These are phyloP conservation scores for Apiotrichum sp. DNA, from an alignment of 1,284 basidiomycete genomes.

Conservation along the genomic window DNA sequence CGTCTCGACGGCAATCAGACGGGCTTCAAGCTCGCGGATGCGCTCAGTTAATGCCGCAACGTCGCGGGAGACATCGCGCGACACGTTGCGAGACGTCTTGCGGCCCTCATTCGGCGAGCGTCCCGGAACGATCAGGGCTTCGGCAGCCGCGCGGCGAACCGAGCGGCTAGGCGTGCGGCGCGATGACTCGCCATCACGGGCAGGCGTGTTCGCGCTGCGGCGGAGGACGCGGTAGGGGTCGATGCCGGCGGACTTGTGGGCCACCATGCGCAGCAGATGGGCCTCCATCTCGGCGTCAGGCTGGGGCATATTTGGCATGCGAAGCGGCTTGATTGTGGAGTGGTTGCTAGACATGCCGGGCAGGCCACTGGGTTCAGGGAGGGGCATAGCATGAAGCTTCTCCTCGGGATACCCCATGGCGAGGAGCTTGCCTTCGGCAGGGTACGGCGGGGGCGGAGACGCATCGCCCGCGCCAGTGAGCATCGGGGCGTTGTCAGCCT, in stretches of 20 bases:
- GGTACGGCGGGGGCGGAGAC: conserved; percentile 10
- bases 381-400: conserved; percentile 4
- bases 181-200: background rate
- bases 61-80: conserved; percentile 5
- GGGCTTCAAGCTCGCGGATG: conserved; percentile 16
- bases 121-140: background rate
- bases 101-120: background rate
- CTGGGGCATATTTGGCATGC: background rate
- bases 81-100: background rate
- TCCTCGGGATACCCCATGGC: background rate
- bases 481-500: background rate
- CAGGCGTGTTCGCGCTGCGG: background rate
- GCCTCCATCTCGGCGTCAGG: conserved; percentile 6
- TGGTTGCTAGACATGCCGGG: too few species aligned
- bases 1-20: conserved; percentile 11
- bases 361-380: background rate
- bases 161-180: background rate
- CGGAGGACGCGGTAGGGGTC: conserved; percentile 28
- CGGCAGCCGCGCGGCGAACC: background rate
- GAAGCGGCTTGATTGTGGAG: conserved; percentile 1
- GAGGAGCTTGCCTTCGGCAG: background rate
- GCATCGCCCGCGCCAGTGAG: background rate
- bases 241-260: conserved; percentile 9
- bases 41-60: conserved; percentile 9
- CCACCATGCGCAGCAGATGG: conserved; percentile 19